Conservation (phyloP, 768 basidiomycete genomes). For the Agrocybe chaxingu region DNA sequence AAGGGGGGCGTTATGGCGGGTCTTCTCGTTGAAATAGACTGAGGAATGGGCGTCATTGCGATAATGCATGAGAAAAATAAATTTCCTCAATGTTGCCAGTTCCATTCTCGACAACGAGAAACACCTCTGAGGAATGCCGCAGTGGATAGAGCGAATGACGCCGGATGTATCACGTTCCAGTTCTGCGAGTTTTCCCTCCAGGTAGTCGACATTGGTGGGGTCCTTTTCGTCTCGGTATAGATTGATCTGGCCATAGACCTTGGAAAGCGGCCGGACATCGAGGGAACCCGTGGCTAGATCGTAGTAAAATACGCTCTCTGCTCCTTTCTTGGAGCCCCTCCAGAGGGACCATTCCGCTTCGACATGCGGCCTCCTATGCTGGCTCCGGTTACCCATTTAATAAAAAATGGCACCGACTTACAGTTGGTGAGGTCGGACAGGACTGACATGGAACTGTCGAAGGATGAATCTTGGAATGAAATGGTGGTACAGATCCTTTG, state of each 20-base stretch:
- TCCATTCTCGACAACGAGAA: constrained; percentile 23
- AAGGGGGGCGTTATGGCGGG: constrained; percentile 19
- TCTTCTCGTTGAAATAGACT: constrained; percentile 25
- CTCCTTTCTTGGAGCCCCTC: constrained; percentile 1
- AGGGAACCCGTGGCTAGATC: constrained; percentile 17
- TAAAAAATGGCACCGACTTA: too few relatives aligned
- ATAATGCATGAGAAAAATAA: constrained; percentile 34
- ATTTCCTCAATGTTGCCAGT: constrained; percentile 29
- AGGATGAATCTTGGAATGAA: constrained; percentile 16
- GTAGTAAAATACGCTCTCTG: constrained; percentile 19
- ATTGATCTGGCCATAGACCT: constrained; percentile 19
- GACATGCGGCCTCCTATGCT: neutral
- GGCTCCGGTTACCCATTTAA: neutral
- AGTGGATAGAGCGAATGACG: constrained; percentile 19
- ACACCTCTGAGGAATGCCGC: neutral
- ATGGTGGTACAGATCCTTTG: constrained; percentile 23
- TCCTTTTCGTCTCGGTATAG: constrained; percentile 23
- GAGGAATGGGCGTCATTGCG: constrained; percentile 17
- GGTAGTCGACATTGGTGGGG: constrained; percentile 18
- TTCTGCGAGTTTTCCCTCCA: constrained; percentile 23
- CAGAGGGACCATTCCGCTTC: neutral
- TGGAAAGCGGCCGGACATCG: constrained; percentile 10
- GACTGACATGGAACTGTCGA: too few relatives aligned
- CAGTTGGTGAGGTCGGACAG: too few relatives aligned
- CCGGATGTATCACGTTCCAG: constrained; percentile 25